Evolutionary conservation across 805 yeast species (phyloP), one percentile per base, ranked within the genome.

Genomic region (Saturnispora sekii): DNA sequence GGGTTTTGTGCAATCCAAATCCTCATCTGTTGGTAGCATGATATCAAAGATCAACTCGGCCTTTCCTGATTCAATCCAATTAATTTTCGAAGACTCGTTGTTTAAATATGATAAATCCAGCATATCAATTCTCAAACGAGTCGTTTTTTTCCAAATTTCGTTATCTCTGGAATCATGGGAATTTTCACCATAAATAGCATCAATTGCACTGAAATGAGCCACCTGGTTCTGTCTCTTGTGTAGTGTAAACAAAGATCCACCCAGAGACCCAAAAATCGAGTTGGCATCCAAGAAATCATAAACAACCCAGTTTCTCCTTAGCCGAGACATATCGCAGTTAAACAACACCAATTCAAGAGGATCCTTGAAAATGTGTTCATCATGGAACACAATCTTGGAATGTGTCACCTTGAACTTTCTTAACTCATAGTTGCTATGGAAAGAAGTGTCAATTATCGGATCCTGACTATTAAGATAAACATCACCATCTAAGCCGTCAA

Each of bases 61-160:
- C 51, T 77, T 77, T 4, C 93, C 90, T 39, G 76, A 77, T 21
- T 73, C 71, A 10, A 84, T 61, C 94, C 93, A 84, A 55, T 79
- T 80, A 55, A 83, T 77, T 50, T 77, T 72, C 55, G 69, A 69
- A 16, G 54, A 46, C 10, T 53, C 49, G 11, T 51, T 56, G 17
- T 59, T 51, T n/a, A 48, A 43, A 33, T 53, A 53, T 10, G 63
- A 55, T 29, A 67, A 44, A 47, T 67, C 70, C 14, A 67, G 50
- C 50, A 58, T 62, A 51, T 67, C 70, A 11, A 67, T 52, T 45
- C 69, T 55, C 35, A 76, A 55, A 49, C 80, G 61, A 10, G 77
- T 70, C 17, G 73, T 68, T 48, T 69, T 69, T 44, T 73, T 73
- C 74, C 76, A 74, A 10, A 74, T 70, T 21, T 51, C 50, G 35